phyloP scores from a whole-genome alignment of 2,329 filamentous ascomycete genomes.

The Sclerotinia nivalis region DNA sequence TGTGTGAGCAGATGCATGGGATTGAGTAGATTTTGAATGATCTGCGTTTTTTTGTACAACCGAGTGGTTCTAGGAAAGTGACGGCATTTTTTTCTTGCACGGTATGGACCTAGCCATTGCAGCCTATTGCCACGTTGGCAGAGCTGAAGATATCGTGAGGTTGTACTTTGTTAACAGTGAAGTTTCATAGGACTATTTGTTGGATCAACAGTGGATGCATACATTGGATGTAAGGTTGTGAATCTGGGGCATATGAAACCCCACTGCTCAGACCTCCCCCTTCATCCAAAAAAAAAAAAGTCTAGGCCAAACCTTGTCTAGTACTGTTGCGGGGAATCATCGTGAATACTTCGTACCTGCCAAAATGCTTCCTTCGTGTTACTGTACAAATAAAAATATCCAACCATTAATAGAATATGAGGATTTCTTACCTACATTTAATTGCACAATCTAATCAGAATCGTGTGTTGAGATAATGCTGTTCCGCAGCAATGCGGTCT shows the following conservation, averaged over 20 bases:
- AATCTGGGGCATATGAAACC: background rate
- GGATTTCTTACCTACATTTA: background rate
- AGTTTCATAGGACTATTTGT: background rate
- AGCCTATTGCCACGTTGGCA: too few relatives aligned
- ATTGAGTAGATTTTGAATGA: too few relatives aligned
- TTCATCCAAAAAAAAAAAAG: background rate
- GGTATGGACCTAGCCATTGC: too few relatives aligned
- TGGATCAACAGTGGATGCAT: too few relatives aligned
- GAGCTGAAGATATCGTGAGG: background rate
- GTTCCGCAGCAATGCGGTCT: constrained; percentile 40
- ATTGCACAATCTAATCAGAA: background rate
- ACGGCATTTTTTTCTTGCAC: too few relatives aligned
- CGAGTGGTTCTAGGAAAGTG: too few relatives aligned
- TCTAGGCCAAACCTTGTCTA: background rate
- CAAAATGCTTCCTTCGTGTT: constrained; percentile 5
- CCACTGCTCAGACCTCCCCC: background rate
- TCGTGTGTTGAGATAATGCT: constrained; percentile 19
- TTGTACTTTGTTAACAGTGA: background rate
- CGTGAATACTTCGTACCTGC: background rate
- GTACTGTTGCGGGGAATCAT: constrained; percentile 14
- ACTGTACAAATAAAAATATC: background rate
- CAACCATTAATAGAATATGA: background rate
- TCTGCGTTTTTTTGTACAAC: too few relatives aligned
- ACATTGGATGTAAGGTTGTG: too few relatives aligned
- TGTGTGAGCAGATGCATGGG: too few relatives aligned